Evolutionary conservation across 2,329 filamentous ascomycete species (phyloP).

Genomic region (Fusarium miscanthi): DNA sequence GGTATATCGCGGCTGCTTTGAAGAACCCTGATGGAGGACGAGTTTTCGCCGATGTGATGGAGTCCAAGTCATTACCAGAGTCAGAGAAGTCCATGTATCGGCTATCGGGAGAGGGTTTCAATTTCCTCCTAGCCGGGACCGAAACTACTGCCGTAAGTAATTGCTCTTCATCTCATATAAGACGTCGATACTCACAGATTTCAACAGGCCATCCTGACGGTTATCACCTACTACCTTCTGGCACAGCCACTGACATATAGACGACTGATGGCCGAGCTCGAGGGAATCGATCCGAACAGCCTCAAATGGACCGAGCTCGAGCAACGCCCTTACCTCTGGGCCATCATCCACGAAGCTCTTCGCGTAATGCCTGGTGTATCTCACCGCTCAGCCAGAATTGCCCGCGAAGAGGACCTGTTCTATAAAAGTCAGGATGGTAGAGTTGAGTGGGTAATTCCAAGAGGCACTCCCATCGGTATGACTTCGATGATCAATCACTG

Average conservation of each 20-base stretch:
- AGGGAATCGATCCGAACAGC: constrained; percentile 41
- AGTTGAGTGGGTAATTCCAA: constrained; percentile 39
- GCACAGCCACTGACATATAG: constrained; percentile 47
- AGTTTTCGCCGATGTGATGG: constrained; percentile 31
- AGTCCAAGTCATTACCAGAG: constrained; percentile 45
- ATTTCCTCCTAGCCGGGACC: constrained; percentile 52
- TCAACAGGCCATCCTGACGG: constrained; percentile 43
- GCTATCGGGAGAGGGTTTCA: constrained; percentile 52
- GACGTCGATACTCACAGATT: fast-evolving
- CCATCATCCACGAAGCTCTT: constrained; percentile 53
- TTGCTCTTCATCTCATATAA: fast-evolving
- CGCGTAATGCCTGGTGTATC: constrained; percentile 50
- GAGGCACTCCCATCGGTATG: constrained; percentile 50
- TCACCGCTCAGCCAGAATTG: constrained; percentile 39
- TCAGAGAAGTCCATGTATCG: constrained; percentile 52
- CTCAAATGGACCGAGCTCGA: constrained; percentile 49
- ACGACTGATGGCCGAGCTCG: constrained; percentile 47
- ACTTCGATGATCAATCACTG: constrained; percentile 48
- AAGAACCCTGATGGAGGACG: constrained; percentile 20
- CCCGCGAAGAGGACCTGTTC: constrained; percentile 43
- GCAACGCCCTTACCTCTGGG: constrained; percentile 51
- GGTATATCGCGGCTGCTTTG: constrained; percentile 8
- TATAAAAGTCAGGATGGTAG: constrained; percentile 41
- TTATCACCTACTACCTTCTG: constrained; percentile 52
- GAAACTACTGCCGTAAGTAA: constrained; percentile 52